Conservation (phyloP, 2,329 filamentous ascomycete genomes). For the Talaromyces atroroseus region DNA sequence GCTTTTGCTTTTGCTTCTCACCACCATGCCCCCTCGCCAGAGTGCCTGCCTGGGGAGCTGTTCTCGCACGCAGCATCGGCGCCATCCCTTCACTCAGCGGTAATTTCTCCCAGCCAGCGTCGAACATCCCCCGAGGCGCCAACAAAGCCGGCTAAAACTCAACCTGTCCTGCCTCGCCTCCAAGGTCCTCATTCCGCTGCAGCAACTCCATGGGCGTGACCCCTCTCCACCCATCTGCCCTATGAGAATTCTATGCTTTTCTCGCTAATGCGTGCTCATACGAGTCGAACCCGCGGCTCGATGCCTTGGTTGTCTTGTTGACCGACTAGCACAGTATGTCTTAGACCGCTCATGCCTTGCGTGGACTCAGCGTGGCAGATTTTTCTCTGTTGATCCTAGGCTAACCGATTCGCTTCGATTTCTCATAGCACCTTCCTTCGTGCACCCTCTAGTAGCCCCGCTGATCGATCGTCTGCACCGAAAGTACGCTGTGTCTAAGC, state of each 20-base stretch:
- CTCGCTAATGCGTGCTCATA: background rate
- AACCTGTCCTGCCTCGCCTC: slow-evolving; percentile 18
- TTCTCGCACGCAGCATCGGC: too few relatives aligned
- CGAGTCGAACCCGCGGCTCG: background rate
- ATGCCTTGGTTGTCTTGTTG: background rate
- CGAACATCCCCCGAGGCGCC: background rate
- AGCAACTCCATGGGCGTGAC: background rate
- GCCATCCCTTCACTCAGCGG: too few relatives aligned
- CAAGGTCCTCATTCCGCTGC: slow-evolving; percentile 24
- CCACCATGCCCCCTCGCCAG: background rate
- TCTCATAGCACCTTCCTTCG: background rate
- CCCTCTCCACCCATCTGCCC: slow-evolving; percentile 9
- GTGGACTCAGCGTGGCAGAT: background rate
- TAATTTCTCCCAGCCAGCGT: background rate
- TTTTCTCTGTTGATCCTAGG: background rate
- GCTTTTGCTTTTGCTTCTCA: background rate
- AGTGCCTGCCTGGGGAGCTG: background rate
- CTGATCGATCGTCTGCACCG: slow-evolving; percentile 8
- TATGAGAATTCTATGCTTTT: background rate
- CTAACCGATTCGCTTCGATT: background rate
- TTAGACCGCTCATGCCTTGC: background rate
- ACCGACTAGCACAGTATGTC: background rate
- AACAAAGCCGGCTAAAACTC: background rate
- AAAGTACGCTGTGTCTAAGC: slow-evolving; percentile 2
- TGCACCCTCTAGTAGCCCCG: background rate